Evolutionary conservation across 129 eudicot species (phyloP).

Genomic region (Daucus carota): DNA sequence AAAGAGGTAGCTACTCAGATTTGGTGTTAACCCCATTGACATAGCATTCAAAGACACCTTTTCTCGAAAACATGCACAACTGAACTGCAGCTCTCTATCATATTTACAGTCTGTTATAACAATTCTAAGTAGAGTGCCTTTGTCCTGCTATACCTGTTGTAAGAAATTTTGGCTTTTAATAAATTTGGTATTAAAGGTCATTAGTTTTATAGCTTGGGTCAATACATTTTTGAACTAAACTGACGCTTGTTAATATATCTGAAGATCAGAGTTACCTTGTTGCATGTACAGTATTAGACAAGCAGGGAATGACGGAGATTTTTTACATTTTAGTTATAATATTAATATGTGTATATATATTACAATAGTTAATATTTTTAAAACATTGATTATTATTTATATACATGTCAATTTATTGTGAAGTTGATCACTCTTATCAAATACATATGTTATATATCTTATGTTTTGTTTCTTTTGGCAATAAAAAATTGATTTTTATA

Average conservation of each 20-base stretch:
- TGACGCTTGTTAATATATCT: background rate
- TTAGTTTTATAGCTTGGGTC: background rate
- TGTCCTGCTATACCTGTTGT: background rate
- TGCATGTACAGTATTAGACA: background rate
- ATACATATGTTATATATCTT: background rate
- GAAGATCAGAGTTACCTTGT: background rate
- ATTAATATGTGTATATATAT: too few species aligned
- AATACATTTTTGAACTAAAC: background rate
- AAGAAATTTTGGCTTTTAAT: background rate
- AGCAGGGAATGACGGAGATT: background rate
- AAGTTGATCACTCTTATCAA: background rate
- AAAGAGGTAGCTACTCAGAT: constrained; percentile 49
- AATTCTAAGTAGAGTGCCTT: background rate
- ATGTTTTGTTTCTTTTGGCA: background rate
- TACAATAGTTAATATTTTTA: background rate
- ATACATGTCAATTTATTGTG: background rate
- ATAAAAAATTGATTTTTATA: background rate
- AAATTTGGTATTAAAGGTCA: background rate
- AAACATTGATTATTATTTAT: background rate
- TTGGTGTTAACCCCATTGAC: background rate
- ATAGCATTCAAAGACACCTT: background rate
- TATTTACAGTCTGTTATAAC: background rate
- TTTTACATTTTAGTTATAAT: background rate
- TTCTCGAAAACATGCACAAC: background rate
- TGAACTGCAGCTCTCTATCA: background rate